Base-by-base conservation (phyloP, 179 eudicot genomes). In the Beta macrorhiza region DNA sequence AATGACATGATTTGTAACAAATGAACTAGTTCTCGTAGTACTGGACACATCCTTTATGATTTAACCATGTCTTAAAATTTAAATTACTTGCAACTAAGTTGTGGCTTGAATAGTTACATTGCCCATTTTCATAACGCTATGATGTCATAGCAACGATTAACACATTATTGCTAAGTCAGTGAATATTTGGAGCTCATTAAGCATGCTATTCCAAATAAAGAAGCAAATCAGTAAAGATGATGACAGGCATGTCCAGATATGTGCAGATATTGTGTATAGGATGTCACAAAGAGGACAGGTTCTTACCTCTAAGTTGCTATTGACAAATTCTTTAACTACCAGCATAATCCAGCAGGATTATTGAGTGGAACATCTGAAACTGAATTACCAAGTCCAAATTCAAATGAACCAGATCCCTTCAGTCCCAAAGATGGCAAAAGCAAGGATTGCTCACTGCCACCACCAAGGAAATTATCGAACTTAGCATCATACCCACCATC, bases 271-370 rank as follows among this genome's bases (percentile, higher is more conserved):
- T 57, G 44, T 68, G 51, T 73, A 59, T 32, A 47, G 32, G 68
- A 53, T 19, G 49, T 12, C n/a, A 13, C 17, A 59, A 75, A 72
- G 67, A 61, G 77, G 80, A 68, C 25, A 51, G 37, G 47, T 1
- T 19, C 77, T 86, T 79, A 86, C 85, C 88, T 86, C 82, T 83
- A 83, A 56, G 72, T 83, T 72, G 83, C 86, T 83, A 80, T 80
- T 80, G 82, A 86, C 86, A 80, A 74, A 79, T 76, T 79, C 87
- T 85, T 82, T 53, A 75, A 65, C 90, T 86, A 88, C 90, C 90
- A 88, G 87, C 90, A 88, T 77, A 88, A 81, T 71, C 81, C 87
- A 71, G 89, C 86, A 72, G 90, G 87, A 75, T 88, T 88, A 72
- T 88, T 86, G 84, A 82, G 90, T 57, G 88, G 82, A 82, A 86